phyloP scores from a whole-genome alignment of 2,329 filamentous ascomycete species.

The Penicillium griseofulvum region DNA sequence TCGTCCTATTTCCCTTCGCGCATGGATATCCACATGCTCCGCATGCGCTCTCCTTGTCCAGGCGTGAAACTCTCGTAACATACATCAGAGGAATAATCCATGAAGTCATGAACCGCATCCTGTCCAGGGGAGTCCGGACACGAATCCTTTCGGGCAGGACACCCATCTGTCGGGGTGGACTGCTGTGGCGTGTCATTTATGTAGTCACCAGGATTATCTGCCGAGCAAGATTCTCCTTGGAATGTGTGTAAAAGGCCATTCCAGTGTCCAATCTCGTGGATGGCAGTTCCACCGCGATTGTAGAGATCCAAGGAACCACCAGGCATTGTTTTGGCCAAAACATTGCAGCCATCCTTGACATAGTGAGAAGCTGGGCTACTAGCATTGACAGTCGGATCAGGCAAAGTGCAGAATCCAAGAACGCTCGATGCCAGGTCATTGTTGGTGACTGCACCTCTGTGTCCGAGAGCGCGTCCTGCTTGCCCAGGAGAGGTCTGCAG shows the following conservation, averaged over 20 bases:
- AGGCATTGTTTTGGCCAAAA: slow-evolving; percentile 58
- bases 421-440: slow-evolving; percentile 34
- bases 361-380: slow-evolving; percentile 42
- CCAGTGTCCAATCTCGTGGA: slow-evolving; percentile 51
- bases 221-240: slow-evolving; percentile 38
- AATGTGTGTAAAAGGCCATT: slow-evolving; percentile 48
- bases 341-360: slow-evolving; percentile 55
- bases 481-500: slow-evolving; percentile 36
- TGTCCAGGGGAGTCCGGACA: slow-evolving; percentile 47
- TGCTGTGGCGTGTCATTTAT: slow-evolving; percentile 47
- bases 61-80: slow-evolving; percentile 55
- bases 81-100: slow-evolving; percentile 58
- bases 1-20: slow-evolving; percentile 33
- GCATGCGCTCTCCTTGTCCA: slow-evolving; percentile 52
- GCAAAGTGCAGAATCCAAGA: slow-evolving; percentile 56
- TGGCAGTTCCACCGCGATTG: slow-evolving; percentile 45
- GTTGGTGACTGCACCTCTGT: slow-evolving; percentile 9
- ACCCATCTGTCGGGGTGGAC: slow-evolving; percentile 59
- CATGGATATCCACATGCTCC: slow-evolving; percentile 50
- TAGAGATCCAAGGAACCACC: slow-evolving; percentile 51
- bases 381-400: slow-evolving; percentile 40
- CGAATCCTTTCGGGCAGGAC: slow-evolving; percentile 51
- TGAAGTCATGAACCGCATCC: slow-evolving; percentile 59
- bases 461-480: slow-evolving; percentile 25
- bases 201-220: slow-evolving; percentile 41